These are phyloP conservation scores for Arabidopsis thaliana DNA, from an alignment of 345 rosid species.

Conservation along the genomic window DNA sequence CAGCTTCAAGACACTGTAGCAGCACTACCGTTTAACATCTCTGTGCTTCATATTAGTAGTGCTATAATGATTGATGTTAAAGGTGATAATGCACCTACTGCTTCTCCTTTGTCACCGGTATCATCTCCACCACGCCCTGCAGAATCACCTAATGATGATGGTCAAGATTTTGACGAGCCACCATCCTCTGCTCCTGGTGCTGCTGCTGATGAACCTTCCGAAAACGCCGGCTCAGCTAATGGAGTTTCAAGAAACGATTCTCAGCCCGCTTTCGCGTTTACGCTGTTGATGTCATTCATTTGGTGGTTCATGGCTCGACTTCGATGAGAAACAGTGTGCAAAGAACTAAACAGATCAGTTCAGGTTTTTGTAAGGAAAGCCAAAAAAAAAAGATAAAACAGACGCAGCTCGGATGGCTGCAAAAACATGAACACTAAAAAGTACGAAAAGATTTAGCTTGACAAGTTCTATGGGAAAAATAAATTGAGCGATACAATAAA, in stretches of 20 bases:
- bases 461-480: slow-evolving; percentile 6
- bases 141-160: slow-evolving; percentile 29
- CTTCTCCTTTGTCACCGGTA: slow-evolving; percentile 14
- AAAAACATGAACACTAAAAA: slow-evolving; percentile 6
- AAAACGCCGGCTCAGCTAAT: not conserved
- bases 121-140: slow-evolving; percentile 25
- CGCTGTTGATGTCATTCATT: slow-evolving; percentile 26
- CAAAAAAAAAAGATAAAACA: not conserved
- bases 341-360: slow-evolving; percentile 10
- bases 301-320: slow-evolving; percentile 34
- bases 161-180: slow-evolving; percentile 1
- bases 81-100: slow-evolving; percentile 12
- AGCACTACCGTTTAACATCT: slow-evolving; percentile 69
- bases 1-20: slow-evolving; percentile 61
- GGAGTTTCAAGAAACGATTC: slow-evolving; percentile 12
- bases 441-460: not conserved
- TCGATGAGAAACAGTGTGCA: slow-evolving; percentile 15
- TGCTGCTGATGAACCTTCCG: slow-evolving; percentile 22
- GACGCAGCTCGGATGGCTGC: not conserved
- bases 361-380: slow-evolving; percentile 1
- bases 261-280: slow-evolving; percentile 13
- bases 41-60: slow-evolving; percentile 63
- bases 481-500: slow-evolving; percentile 22
- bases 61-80: slow-evolving; percentile 51
- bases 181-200: slow-evolving; percentile 25